Evolutionary conservation across 495 filamentous ascomycete species (phyloP), one percentile per base, ranked within the genome.

Genomic region (Trypethelium eluteriae): DNA sequence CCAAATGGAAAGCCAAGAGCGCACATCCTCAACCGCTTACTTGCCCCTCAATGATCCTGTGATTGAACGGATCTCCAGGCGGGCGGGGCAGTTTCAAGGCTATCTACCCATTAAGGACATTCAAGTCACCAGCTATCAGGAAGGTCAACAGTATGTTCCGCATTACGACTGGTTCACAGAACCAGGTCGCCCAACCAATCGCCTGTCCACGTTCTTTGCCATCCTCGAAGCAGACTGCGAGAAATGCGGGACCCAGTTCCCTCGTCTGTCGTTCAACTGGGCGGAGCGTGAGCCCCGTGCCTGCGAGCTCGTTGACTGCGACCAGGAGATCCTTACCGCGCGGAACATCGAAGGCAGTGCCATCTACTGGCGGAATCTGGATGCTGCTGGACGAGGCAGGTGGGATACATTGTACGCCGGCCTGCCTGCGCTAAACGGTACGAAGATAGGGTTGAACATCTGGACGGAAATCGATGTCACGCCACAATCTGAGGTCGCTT

Each of bases 121-220:
- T 46, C 41, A 46, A 46, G 41, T 46, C 41, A 46, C 41, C 41
- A 46, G 41, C 41, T 46, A 46, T 14, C 41, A 46, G 41, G 41
- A 46, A 46, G 41, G 41, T 46, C 41, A 46, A 46, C 41, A 46
- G 41, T 46, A 46, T 46, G 41, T 46, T 46, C 41, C 41, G 41
- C 41, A 46, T 46, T 46, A 46, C 41, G 41, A 46, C 41, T 46
- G 41, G 41, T 46, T 46, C 41, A 46, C 41, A 46, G 41, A 46
- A 46, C 41, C 41, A 46, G 41, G 41, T 46, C 41, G 41, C 41
- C 14, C 41, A 46, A 46, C 41, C 41, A 46, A 46, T 46, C 41
- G 41, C 41, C 41, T 46, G 14, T 46, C 41, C 41, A 46, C 41
- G 6, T 46, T 46, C 41, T 46, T 46, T 14, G 41, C 41, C 41